A percentile compares a stretch with the other conserved stretches of the same genome.
phyloP scores from a whole-genome alignment of 306 rosid species.

The Trifolium dubium region DNA sequence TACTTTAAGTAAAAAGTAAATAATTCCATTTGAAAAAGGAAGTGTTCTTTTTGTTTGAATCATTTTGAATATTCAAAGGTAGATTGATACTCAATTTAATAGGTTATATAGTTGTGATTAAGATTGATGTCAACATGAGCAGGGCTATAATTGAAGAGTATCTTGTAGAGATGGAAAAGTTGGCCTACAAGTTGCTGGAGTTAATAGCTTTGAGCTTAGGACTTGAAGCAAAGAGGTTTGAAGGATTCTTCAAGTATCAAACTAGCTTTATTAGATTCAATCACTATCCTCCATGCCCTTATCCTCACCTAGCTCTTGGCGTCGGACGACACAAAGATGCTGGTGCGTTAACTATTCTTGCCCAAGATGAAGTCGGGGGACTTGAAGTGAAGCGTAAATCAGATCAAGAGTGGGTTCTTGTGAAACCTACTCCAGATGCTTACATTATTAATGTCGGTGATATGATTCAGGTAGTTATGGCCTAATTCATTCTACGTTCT shows the following conservation, averaged over 20 bases:
- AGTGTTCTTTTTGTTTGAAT: background rate
- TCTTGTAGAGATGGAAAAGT: slow-evolving; percentile 49
- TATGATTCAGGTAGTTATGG: slow-evolving; percentile 50
- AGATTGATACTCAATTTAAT: background rate
- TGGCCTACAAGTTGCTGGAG: slow-evolving; percentile 60
- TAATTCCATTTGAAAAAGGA: background rate
- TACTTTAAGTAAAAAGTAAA: background rate
- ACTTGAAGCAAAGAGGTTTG: slow-evolving; percentile 53
- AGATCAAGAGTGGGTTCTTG: slow-evolving; percentile 67
- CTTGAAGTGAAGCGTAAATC: slow-evolving; percentile 62
- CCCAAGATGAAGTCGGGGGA: slow-evolving; percentile 74
- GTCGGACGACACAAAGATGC: slow-evolving; percentile 69
- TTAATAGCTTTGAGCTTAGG: slow-evolving; percentile 67
- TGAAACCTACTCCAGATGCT: slow-evolving; percentile 67
- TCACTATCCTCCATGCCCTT: slow-evolving; percentile 72
- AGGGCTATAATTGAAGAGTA: slow-evolving; percentile 60
- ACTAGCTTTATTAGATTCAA: slow-evolving; percentile 56
- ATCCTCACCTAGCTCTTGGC: slow-evolving; percentile 64
- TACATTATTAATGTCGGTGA: slow-evolving; percentile 67
- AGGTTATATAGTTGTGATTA: background rate
- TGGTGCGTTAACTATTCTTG: slow-evolving; percentile 61
- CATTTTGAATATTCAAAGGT: background rate
- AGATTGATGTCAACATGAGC: background rate
- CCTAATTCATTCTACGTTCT: background rate
- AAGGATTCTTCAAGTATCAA: slow-evolving; percentile 55